These are phyloP conservation scores for Maudiozyma serrabonitensis DNA, from an alignment of 805 yeast species.

Conservation along the genomic window DNA sequence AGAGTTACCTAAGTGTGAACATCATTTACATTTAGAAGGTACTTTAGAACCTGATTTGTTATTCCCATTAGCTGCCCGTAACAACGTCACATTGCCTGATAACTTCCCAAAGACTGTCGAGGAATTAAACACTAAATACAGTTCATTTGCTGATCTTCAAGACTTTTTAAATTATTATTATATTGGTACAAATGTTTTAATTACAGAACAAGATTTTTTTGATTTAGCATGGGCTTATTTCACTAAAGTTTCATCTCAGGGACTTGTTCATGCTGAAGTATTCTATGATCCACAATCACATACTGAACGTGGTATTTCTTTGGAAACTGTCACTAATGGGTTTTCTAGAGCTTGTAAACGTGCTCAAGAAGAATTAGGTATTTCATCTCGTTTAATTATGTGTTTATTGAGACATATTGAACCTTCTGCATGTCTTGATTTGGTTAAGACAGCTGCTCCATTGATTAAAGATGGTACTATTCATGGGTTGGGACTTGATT, in stretches of 20 bases:
- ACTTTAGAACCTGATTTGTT: constrained; percentile 68
- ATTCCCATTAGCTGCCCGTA: constrained; percentile 59
- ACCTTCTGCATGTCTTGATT: constrained; percentile 44
- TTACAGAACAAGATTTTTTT: constrained; percentile 60
- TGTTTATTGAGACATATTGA: constrained; percentile 73
- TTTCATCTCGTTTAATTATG: constrained; percentile 68
- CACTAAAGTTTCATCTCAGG: constrained; percentile 46
- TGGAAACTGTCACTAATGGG: constrained; percentile 55
- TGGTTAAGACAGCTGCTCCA: constrained; percentile 44
- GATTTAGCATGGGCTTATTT: constrained; percentile 73
- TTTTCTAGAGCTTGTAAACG: constrained; percentile 56
- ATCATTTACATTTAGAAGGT: constrained; percentile 78
- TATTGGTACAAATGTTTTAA: constrained; percentile 70
- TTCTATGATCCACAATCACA: constrained; percentile 86
- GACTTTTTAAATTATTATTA: constrained; percentile 74
- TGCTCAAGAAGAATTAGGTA: constrained; percentile 50
- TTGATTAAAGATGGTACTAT: constrained; percentile 49
- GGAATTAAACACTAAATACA: constrained; percentile 49
- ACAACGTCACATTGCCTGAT: constrained; percentile 49
- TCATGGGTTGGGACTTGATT: constrained; percentile 74
- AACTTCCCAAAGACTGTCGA: constrained; percentile 52
- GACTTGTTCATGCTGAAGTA: constrained; percentile 61
- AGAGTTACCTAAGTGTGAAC: constrained; percentile 80
- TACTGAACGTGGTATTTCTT: constrained; percentile 50
- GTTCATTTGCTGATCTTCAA: constrained; percentile 56